phyloP scores from a whole-genome alignment of 169 alveolate species.

The Fabrea salina region DNA sequence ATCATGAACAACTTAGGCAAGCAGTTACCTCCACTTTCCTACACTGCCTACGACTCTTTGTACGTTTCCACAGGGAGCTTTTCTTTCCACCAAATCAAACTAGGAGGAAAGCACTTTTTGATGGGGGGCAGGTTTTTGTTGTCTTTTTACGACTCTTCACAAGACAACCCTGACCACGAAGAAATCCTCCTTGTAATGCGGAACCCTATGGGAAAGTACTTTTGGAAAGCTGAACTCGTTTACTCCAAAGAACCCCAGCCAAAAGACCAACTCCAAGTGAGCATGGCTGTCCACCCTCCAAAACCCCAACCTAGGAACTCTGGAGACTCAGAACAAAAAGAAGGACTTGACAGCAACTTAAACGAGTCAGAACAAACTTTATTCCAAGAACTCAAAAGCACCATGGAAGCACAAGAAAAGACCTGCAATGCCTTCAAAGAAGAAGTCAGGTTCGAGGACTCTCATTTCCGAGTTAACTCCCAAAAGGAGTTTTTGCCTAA shows the following conservation, averaged over 20 bases:
- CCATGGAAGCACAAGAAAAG: not conserved
- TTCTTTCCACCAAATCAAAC: not conserved
- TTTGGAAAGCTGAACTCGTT: not conserved
- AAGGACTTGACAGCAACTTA: too few species aligned
- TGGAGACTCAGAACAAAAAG: too few species aligned
- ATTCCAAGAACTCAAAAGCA: not conserved
- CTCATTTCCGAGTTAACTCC: not conserved
- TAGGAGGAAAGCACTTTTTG: not conserved
- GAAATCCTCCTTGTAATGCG: not conserved
- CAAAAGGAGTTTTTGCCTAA: not conserved
- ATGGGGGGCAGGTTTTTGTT: not conserved
- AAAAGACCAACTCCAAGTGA: not conserved
- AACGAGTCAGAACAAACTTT: not conserved
- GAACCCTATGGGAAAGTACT: not conserved
- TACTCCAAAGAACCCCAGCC: not conserved
- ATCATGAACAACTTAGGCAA: not conserved
- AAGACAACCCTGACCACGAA: not conserved
- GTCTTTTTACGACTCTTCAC: not conserved
- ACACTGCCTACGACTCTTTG: not conserved
- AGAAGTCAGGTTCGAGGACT: not conserved
- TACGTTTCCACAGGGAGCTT: not conserved
- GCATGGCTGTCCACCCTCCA: not conserved
- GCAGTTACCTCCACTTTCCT: not conserved
- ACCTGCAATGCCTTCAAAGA: not conserved
- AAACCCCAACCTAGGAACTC: too few species aligned